Percentiles rank a stretch among this genome's conserved stretches.
These are phyloP conservation scores for Selenicereus undatus DNA, from an alignment of 148 eudicot genomes.

Conservation along the genomic window DNA sequence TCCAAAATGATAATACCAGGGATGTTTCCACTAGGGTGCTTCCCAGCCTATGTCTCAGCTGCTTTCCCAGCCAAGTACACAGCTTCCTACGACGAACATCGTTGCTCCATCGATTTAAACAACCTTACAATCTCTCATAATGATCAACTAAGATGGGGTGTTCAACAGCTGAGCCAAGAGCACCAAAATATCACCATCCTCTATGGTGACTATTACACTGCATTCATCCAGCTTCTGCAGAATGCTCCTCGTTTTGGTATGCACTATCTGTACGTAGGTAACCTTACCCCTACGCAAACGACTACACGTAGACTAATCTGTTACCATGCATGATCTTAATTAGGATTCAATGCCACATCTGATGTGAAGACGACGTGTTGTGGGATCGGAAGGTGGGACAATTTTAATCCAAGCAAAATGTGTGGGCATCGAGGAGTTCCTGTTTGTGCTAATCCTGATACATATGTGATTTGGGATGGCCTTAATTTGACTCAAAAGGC, in stretches of 20 bases:
- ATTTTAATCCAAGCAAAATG: slow-evolving; percentile 15
- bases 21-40: slow-evolving; percentile 28
- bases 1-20: slow-evolving; percentile 30
- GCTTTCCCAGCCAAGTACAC: neutral
- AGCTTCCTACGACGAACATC: slow-evolving; percentile 12
- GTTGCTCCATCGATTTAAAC: slow-evolving; percentile 17
- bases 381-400: slow-evolving; percentile 21
- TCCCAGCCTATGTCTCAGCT: slow-evolving; percentile 26
- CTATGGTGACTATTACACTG: slow-evolving; percentile 33
- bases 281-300: too few species aligned
- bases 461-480: slow-evolving; percentile 28
- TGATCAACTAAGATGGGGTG: slow-evolving; percentile 13
- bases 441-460: slow-evolving; percentile 26
- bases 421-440: slow-evolving; percentile 25
- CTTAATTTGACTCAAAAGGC: slow-evolving; percentile 26
- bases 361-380: slow-evolving; percentile 16
- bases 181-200: slow-evolving; percentile 22
- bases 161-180: slow-evolving; percentile 16
- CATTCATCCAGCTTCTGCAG: slow-evolving; percentile 18
- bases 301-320: neutral
- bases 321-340: neutral
- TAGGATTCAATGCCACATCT: slow-evolving; percentile 26
- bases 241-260: slow-evolving; percentile 18
- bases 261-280: neutral
- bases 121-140: slow-evolving; percentile 30